Conservation (phyloP, 345 rosid species). For the Corymbia maculata region DNA sequence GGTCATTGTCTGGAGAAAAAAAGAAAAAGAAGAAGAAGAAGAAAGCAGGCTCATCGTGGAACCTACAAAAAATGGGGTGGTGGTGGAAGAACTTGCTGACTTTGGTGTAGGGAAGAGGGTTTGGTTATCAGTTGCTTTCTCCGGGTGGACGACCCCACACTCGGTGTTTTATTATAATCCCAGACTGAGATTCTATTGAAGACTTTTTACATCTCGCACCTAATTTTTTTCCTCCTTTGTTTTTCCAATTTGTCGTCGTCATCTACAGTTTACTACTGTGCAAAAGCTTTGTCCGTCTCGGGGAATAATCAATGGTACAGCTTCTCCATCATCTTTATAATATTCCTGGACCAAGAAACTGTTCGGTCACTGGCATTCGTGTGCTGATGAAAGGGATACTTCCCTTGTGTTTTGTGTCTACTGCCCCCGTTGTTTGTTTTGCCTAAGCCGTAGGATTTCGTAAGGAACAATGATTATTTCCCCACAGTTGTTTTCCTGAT, state of each 20-base stretch:
- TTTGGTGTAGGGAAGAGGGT: neutral
- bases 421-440: neutral
- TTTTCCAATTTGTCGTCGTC: neutral
- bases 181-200: neutral
- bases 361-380: neutral
- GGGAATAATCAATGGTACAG: neutral
- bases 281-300: neutral
- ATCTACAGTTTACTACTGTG: neutral
- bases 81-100: neutral
- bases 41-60: neutral
- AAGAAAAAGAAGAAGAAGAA: neutral
- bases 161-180: neutral
- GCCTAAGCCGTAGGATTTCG: neutral
- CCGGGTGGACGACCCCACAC: neutral
- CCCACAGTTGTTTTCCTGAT: neutral
- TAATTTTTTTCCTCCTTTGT: neutral
- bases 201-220: neutral
- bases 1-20: neutral
- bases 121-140: slow-evolving; percentile 7
- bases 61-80: neutral
- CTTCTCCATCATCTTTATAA: neutral
- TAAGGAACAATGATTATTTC: neutral
- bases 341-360: neutral
- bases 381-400: neutral
- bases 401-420: neutral